Evolutionary conservation across 108 stramenopile genomes (phyloP), one percentile per base, ranked within the genome.

Genomic region (Nannochloropsis salina): DNA sequence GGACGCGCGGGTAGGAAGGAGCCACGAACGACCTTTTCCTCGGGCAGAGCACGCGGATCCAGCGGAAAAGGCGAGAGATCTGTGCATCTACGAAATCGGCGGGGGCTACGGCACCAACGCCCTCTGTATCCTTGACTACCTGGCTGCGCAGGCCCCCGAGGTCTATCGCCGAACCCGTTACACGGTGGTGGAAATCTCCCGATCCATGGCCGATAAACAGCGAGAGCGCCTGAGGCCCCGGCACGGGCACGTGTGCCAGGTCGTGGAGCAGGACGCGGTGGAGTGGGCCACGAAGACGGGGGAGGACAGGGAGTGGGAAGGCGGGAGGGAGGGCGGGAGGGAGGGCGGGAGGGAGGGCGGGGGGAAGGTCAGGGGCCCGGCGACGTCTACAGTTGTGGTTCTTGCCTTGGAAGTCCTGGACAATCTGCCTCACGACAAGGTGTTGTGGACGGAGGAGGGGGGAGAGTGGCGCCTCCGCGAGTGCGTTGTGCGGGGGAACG

Each of bases 401-500:
- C 61, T 74, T 20, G 61, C 61, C 61, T 74, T 74, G 61, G 61
- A 74, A 74, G 61, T 74, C 20, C 61, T 74, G 2, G 61, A 74
- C 61, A 74, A 74, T 74, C 61, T 74, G 15, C 61, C 61, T n/a
- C 61, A 74, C 61, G 61, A 74, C 61, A 74, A 74, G 61, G 61
- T 74, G 2, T n/a, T 74, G 8, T 74, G 61, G 61, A n/a, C n/a
- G 61, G 61, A 74, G 61, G 6, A n/a, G 6, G 61, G n/a, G 6
- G 61, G n/a, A 6, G 61, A n/a, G 20, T 74, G 61, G 61, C 61
- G 61, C 20, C n/a, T 74, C 20, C 61, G 61, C 4, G 61, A 74
- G 61, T 15, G 20, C 20, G 61, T 74, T 0, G 61, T 74, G 61
- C 15, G 61, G 61, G 61, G 61, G 61, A n/a, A 74, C n/a, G 61